Conservation (phyloP, 768 basidiomycete species). For the Lactarius quietus region DNA sequence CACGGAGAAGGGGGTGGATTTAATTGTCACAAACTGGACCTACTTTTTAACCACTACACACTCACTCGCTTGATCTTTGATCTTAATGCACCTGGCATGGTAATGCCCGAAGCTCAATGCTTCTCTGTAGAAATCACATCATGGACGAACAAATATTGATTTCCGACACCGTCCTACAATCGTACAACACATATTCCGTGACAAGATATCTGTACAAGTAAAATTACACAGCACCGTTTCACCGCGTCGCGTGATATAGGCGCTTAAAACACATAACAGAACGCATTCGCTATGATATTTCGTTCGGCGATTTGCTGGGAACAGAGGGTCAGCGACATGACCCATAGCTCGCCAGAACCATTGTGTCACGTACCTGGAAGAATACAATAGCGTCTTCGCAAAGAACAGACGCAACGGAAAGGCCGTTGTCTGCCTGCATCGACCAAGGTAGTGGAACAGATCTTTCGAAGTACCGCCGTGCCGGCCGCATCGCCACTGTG, state of each 20-base stretch:
- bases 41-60: too few relatives aligned
- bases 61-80: too few relatives aligned
- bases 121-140: not conserved
- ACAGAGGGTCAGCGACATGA: not conserved
- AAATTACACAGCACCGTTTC: not conserved
- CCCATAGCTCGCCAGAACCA: not conserved
- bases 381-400: conserved; percentile 1
- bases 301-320: not conserved
- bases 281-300: not conserved
- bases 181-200: not conserved
- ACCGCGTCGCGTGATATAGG: not conserved
- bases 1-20: too few relatives aligned
- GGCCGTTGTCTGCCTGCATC: not conserved
- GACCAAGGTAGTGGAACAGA: not conserved
- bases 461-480: not conserved
- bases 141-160: not conserved
- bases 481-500: not conserved
- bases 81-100: not conserved
- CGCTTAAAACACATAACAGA: conserved; percentile 2
- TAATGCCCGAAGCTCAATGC: not conserved
- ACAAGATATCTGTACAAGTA: not conserved
- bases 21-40: too few relatives aligned
- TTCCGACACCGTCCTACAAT: not conserved
- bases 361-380: not conserved
- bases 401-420: not conserved